A percentile compares a stretch with the other conserved stretches of the same genome.
Conservation (phyloP, 345 rosid species). For the Firmiana major region DNA sequence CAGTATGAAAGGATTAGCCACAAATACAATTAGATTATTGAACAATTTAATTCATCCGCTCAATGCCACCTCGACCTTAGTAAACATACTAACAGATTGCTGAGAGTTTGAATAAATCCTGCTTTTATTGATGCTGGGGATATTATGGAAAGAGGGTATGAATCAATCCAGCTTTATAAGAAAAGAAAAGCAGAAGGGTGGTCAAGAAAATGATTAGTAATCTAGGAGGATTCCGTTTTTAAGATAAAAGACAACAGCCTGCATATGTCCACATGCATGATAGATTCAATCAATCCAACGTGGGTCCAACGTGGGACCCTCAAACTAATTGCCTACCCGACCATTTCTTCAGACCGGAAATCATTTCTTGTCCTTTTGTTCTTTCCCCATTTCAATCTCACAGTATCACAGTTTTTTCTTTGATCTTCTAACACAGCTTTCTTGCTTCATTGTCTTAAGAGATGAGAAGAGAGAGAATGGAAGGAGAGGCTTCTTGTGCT, state of each 20-base stretch:
- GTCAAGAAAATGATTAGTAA: not conserved
- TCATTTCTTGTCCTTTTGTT: not conserved
- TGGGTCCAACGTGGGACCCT: constrained; percentile 10
- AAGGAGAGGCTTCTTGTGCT: constrained; percentile 1
- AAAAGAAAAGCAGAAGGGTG: not conserved
- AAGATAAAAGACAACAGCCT: not conserved
- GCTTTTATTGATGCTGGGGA: too few relatives aligned
- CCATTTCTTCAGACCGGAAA: not conserved
- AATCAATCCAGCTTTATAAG: too few relatives aligned
- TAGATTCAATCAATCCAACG: not conserved
- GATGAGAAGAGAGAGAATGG: not conserved
- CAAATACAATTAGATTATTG: not conserved
- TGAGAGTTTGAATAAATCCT: not conserved
- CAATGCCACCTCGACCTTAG: not conserved
- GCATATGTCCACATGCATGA: not conserved
- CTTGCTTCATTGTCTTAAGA: not conserved
- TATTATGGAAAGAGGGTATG: too few relatives aligned
- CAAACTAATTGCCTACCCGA: not conserved
- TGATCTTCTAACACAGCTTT: not conserved
- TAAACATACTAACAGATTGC: not conserved
- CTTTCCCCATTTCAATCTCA: not conserved
- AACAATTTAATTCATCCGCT: not conserved
- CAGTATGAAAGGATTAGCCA: not conserved
- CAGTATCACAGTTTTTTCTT: not conserved
- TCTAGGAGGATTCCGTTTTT: not conserved